Evolutionary conservation across 140 eudicot species (phyloP).

Genomic region (Oenanthe javanica): DNA sequence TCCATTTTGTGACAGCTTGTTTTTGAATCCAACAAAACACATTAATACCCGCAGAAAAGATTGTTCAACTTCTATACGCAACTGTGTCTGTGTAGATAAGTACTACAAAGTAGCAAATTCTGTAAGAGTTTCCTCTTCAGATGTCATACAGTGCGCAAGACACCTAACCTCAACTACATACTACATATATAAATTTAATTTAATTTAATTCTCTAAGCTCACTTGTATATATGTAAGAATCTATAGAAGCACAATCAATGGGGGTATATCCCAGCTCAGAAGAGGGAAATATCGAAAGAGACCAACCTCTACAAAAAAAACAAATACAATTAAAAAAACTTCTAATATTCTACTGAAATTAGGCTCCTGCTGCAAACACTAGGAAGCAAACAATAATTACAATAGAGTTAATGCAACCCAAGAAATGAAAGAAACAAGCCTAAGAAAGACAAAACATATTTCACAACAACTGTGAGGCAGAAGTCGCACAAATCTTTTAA

Average conservation of each 20-base stretch:
- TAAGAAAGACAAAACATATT: neutral
- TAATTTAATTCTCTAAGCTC: neutral
- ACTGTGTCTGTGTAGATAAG: neutral
- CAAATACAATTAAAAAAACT: neutral
- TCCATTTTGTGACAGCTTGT: conserved; percentile 44
- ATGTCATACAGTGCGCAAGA: neutral
- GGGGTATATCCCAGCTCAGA: neutral
- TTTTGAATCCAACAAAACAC: conserved; percentile 1
- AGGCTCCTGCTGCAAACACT: neutral
- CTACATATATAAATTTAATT: neutral
- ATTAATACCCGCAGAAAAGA: neutral
- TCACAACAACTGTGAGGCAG: neutral
- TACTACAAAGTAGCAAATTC: neutral
- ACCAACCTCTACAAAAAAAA: neutral
- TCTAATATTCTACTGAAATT: neutral
- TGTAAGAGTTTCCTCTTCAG: neutral
- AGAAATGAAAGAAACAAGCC: neutral
- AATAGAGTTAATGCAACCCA: neutral
- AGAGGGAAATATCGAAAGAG: neutral
- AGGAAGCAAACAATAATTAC: neutral
- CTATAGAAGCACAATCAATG: neutral
- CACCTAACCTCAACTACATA: neutral
- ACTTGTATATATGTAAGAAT: neutral
- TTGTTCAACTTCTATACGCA: neutral
- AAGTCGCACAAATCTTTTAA: too few relatives aligned